These are phyloP conservation scores for Eucalyptus fibrosa DNA, from an alignment of 345 rosid genomes.

Conservation along the genomic window DNA sequence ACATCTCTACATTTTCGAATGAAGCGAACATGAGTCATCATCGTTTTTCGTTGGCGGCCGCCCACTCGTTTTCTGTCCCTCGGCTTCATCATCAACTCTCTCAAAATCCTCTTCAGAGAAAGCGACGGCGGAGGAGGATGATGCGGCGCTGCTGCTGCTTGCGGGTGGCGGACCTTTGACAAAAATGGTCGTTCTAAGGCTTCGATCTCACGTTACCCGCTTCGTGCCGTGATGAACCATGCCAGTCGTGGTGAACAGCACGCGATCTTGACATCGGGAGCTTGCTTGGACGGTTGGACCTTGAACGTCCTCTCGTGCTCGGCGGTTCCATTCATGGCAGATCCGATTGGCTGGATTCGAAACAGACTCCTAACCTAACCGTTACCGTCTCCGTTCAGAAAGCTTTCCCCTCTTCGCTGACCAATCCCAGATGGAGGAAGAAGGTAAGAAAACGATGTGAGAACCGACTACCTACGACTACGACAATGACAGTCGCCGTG, in stretches of 20 bases:
- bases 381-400: not conserved
- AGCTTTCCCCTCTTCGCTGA: not conserved
- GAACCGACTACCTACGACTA: not conserved
- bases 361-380: not conserved
- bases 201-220: not conserved
- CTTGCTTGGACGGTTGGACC: not conserved
- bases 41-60: not conserved
- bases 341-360: not conserved
- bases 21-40: not conserved
- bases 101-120: not conserved
- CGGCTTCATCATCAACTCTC: not conserved
- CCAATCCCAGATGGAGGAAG: not conserved
- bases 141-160: not conserved
- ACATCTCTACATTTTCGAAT: not conserved
- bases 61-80: not conserved
- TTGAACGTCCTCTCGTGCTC: not conserved
- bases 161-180: not conserved
- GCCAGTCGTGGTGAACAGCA: not conserved
- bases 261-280: not conserved
- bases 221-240: not conserved
- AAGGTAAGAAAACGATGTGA: not conserved
- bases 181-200: not conserved
- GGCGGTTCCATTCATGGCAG: not conserved
- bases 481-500: not conserved
- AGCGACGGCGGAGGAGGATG: not conserved